Evolutionary conservation across 176 grass and related monocot species (phyloP).

Genomic region (Carex pumila): DNA sequence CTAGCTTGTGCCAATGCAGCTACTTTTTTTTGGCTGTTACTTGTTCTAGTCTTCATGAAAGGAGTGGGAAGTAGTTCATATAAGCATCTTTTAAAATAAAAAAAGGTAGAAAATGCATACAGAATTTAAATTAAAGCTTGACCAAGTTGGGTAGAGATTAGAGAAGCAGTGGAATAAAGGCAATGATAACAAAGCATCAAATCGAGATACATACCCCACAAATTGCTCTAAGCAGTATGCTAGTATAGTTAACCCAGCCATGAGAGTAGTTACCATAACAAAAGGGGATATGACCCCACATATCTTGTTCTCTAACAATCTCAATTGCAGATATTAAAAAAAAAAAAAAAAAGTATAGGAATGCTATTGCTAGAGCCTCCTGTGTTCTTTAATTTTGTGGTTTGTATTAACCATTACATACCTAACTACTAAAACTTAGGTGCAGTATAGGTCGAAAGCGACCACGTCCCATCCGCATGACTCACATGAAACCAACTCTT

Average conservation of each 20-base stretch:
- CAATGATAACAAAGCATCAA: not conserved
- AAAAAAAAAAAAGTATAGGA: not conserved
- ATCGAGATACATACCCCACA: not conserved
- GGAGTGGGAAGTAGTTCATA: too few relatives aligned
- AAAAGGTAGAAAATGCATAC: not conserved
- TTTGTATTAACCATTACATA: not conserved
- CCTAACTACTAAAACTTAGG: not conserved
- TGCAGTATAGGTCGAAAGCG: not conserved
- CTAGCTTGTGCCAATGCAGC: too few relatives aligned
- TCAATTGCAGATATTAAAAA: not conserved
- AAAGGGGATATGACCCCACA: not conserved
- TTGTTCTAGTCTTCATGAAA: too few relatives aligned
- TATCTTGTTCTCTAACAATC: not conserved
- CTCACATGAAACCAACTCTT: not conserved
- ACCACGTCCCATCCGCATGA: not conserved
- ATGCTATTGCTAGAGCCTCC: not conserved
- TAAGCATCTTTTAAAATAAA: not conserved
- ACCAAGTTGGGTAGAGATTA: not conserved
- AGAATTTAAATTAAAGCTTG: not conserved
- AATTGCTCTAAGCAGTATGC: not conserved
- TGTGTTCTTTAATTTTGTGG: not conserved
- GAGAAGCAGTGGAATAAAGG: not conserved
- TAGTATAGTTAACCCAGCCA: not conserved
- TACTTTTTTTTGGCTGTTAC: too few relatives aligned
- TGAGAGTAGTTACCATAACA: not conserved